Evolutionary conservation across 495 filamentous ascomycete species (phyloP).

Genomic region (Talaromyces adpressus): DNA sequence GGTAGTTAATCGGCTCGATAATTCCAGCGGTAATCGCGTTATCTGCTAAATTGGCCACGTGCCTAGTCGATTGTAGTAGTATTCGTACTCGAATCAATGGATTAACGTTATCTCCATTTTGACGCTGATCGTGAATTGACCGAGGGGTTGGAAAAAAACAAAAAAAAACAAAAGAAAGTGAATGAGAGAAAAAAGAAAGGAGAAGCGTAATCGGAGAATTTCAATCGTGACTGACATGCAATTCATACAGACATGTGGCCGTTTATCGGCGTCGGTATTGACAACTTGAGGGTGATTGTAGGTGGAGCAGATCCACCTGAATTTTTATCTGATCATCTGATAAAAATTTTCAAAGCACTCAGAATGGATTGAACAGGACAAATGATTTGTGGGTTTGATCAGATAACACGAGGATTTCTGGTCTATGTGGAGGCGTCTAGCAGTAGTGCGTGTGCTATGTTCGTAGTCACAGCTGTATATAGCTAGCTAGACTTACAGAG

Average conservation of each 20-base stretch:
- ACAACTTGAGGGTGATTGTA: not conserved
- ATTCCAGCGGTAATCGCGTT: not conserved
- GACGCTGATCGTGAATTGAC: no score
- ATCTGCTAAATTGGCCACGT: not conserved
- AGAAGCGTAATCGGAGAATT: not conserved
- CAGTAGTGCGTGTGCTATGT: not conserved
- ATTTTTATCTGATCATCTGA: slow-evolving; percentile 8
- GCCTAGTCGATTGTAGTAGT: not conserved
- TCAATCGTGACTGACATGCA: not conserved
- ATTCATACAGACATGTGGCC: not conserved
- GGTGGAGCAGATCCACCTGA: not conserved
- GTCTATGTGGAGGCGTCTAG: not conserved
- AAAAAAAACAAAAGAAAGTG: no score
- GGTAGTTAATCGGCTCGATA: not conserved
- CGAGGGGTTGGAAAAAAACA: no score
- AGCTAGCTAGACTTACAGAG: not conserved
- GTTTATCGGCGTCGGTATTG: not conserved
- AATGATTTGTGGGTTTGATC: not conserved
- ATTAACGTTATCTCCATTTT: no score
- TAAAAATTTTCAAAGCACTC: not conserved
- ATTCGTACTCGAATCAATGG: not conserved
- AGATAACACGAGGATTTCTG: not conserved
- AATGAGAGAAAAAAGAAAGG: not conserved
- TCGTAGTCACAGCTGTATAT: not conserved
- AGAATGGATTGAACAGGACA: not conserved